These are phyloP conservation scores for Cordyceps cicadae DNA, from an alignment of 2,329 filamentous ascomycete species.

Conservation along the genomic window DNA sequence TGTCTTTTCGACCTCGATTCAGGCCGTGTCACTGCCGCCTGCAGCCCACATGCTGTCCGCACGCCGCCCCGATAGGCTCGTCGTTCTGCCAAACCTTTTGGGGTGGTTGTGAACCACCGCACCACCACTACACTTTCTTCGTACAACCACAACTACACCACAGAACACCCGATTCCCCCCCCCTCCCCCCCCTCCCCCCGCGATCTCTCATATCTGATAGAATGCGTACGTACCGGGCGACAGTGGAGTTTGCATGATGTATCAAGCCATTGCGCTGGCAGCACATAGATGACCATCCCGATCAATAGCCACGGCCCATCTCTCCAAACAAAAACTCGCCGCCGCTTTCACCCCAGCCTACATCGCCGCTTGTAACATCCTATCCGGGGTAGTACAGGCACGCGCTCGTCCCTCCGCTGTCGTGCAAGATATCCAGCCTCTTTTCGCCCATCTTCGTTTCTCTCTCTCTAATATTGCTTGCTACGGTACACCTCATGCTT, in stretches of 20 bases:
- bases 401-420: too few species aligned
- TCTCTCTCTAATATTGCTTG: too few species aligned
- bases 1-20: not conserved
- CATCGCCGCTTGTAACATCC: too few species aligned
- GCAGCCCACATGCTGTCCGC: conserved; percentile 1
- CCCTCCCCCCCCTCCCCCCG: not conserved
- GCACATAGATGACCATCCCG: not conserved
- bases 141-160: not conserved
- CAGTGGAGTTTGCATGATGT: not conserved
- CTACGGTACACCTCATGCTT: too few species aligned
- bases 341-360: too few species aligned
- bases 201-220: conserved; percentile 3
- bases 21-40: not conserved
- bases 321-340: not conserved
- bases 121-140: not conserved
- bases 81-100: not conserved
- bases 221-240: not conserved
- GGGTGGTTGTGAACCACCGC: not conserved
- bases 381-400: too few species aligned
- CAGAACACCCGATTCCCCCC: too few species aligned
- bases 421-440: too few species aligned
- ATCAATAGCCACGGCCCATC: not conserved
- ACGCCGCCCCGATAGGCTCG: not conserved
- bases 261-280: not conserved
- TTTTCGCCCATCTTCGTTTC: too few species aligned